Evolutionary conservation across 73 alveolate species (phyloP).

Genomic region (Stentor coeruleus): DNA sequence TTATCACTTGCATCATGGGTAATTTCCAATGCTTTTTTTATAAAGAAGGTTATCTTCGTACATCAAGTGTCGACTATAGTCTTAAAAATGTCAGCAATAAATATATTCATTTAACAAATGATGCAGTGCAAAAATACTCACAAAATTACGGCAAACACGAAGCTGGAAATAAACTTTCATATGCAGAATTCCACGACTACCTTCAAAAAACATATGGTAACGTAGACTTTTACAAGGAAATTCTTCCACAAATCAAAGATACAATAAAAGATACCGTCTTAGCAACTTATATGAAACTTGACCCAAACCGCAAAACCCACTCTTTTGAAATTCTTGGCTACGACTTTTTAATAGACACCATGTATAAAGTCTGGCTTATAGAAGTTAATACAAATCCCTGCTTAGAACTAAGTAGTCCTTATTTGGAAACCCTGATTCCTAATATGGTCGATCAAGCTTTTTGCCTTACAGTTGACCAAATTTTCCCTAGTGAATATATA

Average conservation of each 20-base stretch:
- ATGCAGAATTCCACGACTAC: constrained; percentile 62
- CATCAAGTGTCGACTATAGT: constrained; percentile 36
- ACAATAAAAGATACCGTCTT: constrained; percentile 69
- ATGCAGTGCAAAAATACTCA: constrained; percentile 72
- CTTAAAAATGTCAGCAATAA: constrained; percentile 46
- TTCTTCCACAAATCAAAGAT: constrained; percentile 78
- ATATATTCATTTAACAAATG: constrained; percentile 85
- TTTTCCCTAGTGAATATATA: constrained; percentile 30
- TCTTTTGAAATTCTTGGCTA: constrained; percentile 68
- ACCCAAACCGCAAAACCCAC: constrained; percentile 61
- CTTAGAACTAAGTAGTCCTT: constrained; percentile 67
- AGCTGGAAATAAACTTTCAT: constrained; percentile 80
- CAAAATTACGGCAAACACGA: constrained; percentile 78
- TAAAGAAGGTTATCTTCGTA: constrained; percentile 78
- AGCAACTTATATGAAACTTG: constrained; percentile 59
- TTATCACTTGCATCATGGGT: constrained; percentile 46
- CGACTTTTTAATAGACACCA: not conserved
- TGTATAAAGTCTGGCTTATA: not conserved
- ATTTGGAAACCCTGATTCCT: constrained; percentile 66
- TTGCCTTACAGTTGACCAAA: constrained; percentile 67
- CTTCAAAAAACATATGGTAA: constrained; percentile 63
- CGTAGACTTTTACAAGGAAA: constrained; percentile 65
- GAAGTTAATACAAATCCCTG: constrained; percentile 34
- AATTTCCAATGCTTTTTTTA: constrained; percentile 37
- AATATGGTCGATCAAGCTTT: constrained; percentile 90